Percentiles rank a stretch among this genome's conserved stretches.
These are phyloP conservation scores for Didymella pomorum DNA, from an alignment of 2,329 filamentous ascomycete genomes.

Conservation along the genomic window DNA sequence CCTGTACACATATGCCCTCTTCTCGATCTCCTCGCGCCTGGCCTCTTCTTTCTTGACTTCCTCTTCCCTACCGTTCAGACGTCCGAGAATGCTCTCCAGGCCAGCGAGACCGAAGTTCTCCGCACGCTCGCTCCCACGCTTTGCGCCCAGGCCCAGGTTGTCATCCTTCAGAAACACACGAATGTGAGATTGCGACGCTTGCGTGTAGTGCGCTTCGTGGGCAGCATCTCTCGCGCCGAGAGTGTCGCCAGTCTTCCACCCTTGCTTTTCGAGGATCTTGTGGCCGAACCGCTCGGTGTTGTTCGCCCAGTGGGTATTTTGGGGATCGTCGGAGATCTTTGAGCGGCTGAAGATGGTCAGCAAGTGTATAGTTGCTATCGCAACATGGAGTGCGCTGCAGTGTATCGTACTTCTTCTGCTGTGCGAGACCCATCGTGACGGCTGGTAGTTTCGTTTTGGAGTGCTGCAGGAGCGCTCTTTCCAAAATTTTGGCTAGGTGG, in stretches of 20 bases:
- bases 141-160: slow-evolving; percentile 86
- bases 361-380: neutral
- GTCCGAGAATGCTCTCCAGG: slow-evolving; percentile 84
- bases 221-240: slow-evolving; percentile 80
- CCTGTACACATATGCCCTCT: slow-evolving; percentile 75
- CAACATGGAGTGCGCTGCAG: neutral
- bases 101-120: slow-evolving; percentile 85
- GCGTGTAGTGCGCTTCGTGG: slow-evolving; percentile 78
- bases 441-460: slow-evolving; percentile 11
- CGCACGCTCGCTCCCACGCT: slow-evolving; percentile 70
- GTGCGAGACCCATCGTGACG: slow-evolving; percentile 71
- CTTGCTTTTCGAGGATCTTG: slow-evolving; percentile 84
- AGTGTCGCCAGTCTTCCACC: slow-evolving; percentile 86
- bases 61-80: slow-evolving; percentile 88
- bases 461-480: slow-evolving; percentile 19
- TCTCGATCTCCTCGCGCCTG: slow-evolving; percentile 72
- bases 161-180: slow-evolving; percentile 88
- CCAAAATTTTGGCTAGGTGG: slow-evolving; percentile 33
- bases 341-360: slow-evolving; percentile 56
- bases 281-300: slow-evolving; percentile 86
- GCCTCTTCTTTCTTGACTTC: slow-evolving; percentile 74
- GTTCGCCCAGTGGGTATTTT: slow-evolving; percentile 92
- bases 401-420: slow-evolving; percentile 68
- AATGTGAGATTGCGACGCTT: slow-evolving; percentile 85
- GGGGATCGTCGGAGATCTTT: slow-evolving; percentile 89